A percentile compares a stretch with the other conserved stretches of the same genome.
phyloP scores from a whole-genome alignment of 441 rosid genomes.

The Erodium moschatum region DNA sequence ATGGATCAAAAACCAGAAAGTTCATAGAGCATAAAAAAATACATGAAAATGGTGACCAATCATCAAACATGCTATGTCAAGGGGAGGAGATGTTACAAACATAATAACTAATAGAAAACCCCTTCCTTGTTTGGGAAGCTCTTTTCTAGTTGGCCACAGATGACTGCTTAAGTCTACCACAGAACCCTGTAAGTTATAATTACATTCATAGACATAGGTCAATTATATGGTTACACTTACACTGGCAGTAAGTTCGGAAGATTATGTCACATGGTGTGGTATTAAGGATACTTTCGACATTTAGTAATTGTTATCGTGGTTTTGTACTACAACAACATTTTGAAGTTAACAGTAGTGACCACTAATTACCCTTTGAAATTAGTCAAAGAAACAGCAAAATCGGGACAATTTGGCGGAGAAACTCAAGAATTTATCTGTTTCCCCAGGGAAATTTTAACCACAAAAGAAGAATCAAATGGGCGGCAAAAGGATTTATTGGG shows the following conservation, averaged over 20 bases:
- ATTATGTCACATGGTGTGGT: neutral
- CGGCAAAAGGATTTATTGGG: neutral
- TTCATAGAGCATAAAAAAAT: neutral
- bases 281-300: too few species aligned
- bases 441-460: neutral
- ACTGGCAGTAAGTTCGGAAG: neutral
- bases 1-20: neutral
- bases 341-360: too few species aligned
- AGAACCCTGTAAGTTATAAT: neutral
- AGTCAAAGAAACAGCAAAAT: neutral
- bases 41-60: neutral
- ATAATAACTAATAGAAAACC: constrained; percentile 4
- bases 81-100: neutral
- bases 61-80: neutral
- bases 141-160: neutral
- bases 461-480: neutral
- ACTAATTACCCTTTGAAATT: neutral
- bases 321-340: too few species aligned
- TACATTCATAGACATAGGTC: neutral
- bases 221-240: neutral
- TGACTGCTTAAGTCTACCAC: neutral
- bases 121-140: neutral
- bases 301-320: too few species aligned
- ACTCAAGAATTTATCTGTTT: neutral
- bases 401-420: neutral